Evolutionary conservation across 192 early-diverging fungal genomes (phyloP).

Genomic region (Coemansia sp.): DNA sequence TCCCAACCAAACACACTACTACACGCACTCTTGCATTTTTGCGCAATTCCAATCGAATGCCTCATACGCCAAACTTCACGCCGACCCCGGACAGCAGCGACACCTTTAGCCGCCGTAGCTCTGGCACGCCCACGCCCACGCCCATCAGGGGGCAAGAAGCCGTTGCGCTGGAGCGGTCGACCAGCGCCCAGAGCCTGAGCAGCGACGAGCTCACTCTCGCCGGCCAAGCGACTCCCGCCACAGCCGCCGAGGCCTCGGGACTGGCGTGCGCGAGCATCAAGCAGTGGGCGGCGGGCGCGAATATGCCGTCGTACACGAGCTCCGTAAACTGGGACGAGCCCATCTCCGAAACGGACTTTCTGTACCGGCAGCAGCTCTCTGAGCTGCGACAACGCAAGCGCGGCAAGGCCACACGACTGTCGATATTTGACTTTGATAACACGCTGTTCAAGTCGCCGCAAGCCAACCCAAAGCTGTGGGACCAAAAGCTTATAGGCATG

Average conservation of each 20-base stretch:
- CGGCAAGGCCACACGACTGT: slow-evolving; percentile 27
- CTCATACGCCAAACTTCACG: background rate
- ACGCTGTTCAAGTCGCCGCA: slow-evolving; percentile 66
- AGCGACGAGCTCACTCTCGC: slow-evolving; percentile 1
- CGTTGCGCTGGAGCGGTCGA: background rate
- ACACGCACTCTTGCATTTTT: slow-evolving; percentile 1
- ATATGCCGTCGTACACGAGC: slow-evolving; percentile 37
- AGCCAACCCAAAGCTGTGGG: slow-evolving; percentile 66
- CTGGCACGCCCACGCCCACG: background rate
- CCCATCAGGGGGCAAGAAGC: background rate
- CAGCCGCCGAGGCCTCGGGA: background rate
- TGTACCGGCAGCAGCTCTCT: slow-evolving; percentile 47
- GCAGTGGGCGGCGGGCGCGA: background rate
- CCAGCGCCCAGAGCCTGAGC: background rate
- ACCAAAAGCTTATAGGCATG: slow-evolving; percentile 56
- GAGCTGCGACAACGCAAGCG: slow-evolving; percentile 32
- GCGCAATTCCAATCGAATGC: background rate
- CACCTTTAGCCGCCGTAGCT: background rate
- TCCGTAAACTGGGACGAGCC: slow-evolving; percentile 41
- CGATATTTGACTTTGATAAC: slow-evolving; percentile 71
- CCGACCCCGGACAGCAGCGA: background rate
- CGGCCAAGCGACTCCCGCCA: background rate
- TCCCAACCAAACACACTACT: background rate
- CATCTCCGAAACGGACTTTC: slow-evolving; percentile 34
- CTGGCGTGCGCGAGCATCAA: background rate